Conservation (phyloP, 805 yeast genomes). For the Myxozyma monticola region DNA sequence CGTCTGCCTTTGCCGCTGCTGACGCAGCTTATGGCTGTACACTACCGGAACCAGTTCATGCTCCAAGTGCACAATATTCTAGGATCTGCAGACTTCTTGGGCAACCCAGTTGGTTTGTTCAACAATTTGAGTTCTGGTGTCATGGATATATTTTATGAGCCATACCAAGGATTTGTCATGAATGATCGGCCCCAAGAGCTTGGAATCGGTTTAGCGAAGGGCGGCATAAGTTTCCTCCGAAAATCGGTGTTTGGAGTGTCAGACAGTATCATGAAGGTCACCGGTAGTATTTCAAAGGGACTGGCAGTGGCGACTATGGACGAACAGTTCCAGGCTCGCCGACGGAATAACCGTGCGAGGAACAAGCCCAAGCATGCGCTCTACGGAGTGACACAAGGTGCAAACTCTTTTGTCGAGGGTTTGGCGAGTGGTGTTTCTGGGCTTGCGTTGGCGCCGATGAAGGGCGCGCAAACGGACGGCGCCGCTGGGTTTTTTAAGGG, state of each 20-base stretch:
- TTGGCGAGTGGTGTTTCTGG: conserved; percentile 87
- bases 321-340: conserved; percentile 73
- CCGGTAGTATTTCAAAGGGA: conserved; percentile 94
- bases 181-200: conserved; percentile 94
- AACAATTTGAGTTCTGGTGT: conserved; percentile 93
- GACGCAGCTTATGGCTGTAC: conserved; percentile 68
- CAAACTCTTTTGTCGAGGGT: conserved; percentile 84
- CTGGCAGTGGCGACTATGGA: conserved; percentile 89
- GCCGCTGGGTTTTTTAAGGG: conserved; percentile 92
- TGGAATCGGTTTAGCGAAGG: conserved; percentile 94
- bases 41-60: conserved; percentile 87
- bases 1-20: conserved; percentile 80
- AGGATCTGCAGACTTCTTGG: conserved; percentile 95
- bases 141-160: conserved; percentile 94
- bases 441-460: conserved; percentile 83
- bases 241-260: conserved; percentile 94
- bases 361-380: conserved; percentile 83
- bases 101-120: conserved; percentile 96
- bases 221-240: conserved; percentile 89
- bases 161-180: conserved; percentile 91
- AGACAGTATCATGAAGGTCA: conserved; percentile 87
- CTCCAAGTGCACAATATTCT: conserved; percentile 88
- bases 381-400: conserved; percentile 81
- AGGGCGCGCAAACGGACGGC: conserved; percentile 87
- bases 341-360: conserved; percentile 71